Percentiles rank a stretch among this genome's conserved stretches.
These are phyloP conservation scores for Calonectria naviculata DNA, from an alignment of 2,329 filamentous ascomycete species.

Conservation along the genomic window DNA sequence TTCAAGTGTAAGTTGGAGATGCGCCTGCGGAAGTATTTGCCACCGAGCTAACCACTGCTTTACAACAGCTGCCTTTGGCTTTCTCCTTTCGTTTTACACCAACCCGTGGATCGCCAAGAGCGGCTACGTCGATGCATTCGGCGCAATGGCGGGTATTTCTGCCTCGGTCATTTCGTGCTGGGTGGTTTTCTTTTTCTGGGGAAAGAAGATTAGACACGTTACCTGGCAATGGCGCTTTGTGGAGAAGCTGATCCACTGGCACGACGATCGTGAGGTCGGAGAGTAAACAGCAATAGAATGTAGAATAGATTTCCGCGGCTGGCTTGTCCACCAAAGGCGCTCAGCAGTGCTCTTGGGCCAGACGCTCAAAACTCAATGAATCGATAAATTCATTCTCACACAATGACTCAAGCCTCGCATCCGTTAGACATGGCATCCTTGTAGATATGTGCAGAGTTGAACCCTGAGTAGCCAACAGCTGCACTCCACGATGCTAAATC, in stretches of 20 bases:
- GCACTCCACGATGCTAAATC: not conserved
- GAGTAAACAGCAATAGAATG: constrained; percentile 4
- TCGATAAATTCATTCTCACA: not conserved
- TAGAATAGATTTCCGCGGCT: not conserved
- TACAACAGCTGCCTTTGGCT: constrained; percentile 58
- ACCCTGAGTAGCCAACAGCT: not conserved
- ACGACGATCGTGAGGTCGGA: constrained; percentile 29
- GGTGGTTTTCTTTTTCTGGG: constrained; percentile 62
- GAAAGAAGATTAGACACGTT: constrained; percentile 46
- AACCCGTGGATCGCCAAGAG: constrained; percentile 62
- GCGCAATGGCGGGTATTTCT: constrained; percentile 64
- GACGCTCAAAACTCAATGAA: not conserved
- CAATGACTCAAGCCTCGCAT: not conserved
- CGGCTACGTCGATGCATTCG: constrained; percentile 62
- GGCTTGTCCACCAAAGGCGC: not conserved
- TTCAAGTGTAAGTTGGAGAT: constrained; percentile 54
- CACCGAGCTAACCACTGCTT: not conserved
- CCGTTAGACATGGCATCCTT: not conserved
- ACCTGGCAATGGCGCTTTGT: constrained; percentile 25
- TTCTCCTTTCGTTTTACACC: constrained; percentile 67
- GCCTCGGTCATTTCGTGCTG: constrained; percentile 57
- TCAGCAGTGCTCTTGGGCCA: not conserved
- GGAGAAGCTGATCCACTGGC: constrained; percentile 23
- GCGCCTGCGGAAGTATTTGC: not conserved
- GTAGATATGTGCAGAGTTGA: not conserved